Evolutionary conservation across 1,284 basidiomycete genomes (phyloP).

Genomic region (Melampsora larici-populina): DNA sequence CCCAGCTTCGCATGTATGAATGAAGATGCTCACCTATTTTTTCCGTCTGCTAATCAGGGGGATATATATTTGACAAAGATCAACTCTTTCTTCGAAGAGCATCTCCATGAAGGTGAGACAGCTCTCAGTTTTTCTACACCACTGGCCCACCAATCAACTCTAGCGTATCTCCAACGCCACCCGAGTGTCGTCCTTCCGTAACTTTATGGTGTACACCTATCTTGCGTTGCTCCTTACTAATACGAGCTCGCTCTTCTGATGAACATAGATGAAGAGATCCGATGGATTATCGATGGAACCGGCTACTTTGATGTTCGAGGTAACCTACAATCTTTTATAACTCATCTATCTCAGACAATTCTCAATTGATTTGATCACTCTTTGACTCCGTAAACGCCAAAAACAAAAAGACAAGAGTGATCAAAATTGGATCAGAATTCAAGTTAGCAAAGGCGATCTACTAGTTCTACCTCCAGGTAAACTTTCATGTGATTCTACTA

Average conservation of each 20-base stretch:
- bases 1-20: background rate
- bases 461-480: conserved; percentile 68
- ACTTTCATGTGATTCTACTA: conserved; percentile 19
- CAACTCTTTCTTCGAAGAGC: conserved; percentile 69
- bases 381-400: conserved; percentile 42
- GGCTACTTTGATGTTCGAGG: conserved; percentile 82
- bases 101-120: conserved; percentile 66
- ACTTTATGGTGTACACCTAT: background rate
- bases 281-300: conserved; percentile 73
- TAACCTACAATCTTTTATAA: conserved; percentile 52
- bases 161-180: background rate
- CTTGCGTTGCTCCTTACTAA: too few relatives aligned
- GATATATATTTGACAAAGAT: conserved; percentile 73
- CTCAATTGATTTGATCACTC: background rate
- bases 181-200: background rate
- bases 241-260: background rate
- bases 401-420: conserved; percentile 57
- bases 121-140: background rate
- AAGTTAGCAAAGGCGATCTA: conserved; percentile 67
- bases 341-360: background rate
- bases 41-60: conserved; percentile 59
- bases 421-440: conserved; percentile 71
- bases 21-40: background rate
- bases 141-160: too few relatives aligned
- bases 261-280: conserved; percentile 71